Evolutionary conservation across 129 eudicot species (phyloP).

Genomic region (Oenanthe sinensis): DNA sequence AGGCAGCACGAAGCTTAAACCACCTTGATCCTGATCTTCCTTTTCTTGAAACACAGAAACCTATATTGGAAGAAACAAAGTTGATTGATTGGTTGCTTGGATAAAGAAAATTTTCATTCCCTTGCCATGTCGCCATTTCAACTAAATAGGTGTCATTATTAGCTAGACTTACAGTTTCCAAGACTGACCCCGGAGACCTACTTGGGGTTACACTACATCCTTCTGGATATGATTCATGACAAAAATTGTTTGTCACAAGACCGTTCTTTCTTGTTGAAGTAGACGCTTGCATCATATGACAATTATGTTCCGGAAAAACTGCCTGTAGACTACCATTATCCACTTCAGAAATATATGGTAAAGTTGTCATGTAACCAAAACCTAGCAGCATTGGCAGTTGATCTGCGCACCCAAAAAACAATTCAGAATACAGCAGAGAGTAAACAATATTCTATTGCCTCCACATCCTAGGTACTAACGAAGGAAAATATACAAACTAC

Average conservation of each 20-base stretch:
- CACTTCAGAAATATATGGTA: slow-evolving; percentile 8
- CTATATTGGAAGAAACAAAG: slow-evolving; percentile 12
- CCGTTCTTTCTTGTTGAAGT: slow-evolving; percentile 13
- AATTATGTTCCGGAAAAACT: slow-evolving; percentile 12
- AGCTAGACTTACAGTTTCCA: slow-evolving; percentile 12
- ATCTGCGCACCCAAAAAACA: slow-evolving; percentile 8
- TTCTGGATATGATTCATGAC: background rate
- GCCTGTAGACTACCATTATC: slow-evolving; percentile 12
- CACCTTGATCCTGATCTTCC: slow-evolving; percentile 26
- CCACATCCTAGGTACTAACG: background rate
- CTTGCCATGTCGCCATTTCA: slow-evolving; percentile 20
- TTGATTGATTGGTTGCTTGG: slow-evolving; percentile 15
- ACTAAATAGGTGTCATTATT: slow-evolving; percentile 13
- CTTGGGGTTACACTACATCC: slow-evolving; percentile 11
- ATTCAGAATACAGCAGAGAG: background rate
- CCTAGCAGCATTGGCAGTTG: slow-evolving; percentile 7
- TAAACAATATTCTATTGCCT: background rate
- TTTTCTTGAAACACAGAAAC: slow-evolving; percentile 13
- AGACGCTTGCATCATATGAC: slow-evolving; percentile 18
- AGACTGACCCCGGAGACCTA: slow-evolving; percentile 12
- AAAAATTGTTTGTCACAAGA: slow-evolving; percentile 14
- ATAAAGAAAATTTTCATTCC: slow-evolving; percentile 14
- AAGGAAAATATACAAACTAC: background rate
- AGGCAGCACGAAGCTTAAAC: slow-evolving; percentile 34
- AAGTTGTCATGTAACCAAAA: background rate